Conservation (phyloP, 2,329 filamentous ascomycete genomes). For the Pyrenophora teres region DNA sequence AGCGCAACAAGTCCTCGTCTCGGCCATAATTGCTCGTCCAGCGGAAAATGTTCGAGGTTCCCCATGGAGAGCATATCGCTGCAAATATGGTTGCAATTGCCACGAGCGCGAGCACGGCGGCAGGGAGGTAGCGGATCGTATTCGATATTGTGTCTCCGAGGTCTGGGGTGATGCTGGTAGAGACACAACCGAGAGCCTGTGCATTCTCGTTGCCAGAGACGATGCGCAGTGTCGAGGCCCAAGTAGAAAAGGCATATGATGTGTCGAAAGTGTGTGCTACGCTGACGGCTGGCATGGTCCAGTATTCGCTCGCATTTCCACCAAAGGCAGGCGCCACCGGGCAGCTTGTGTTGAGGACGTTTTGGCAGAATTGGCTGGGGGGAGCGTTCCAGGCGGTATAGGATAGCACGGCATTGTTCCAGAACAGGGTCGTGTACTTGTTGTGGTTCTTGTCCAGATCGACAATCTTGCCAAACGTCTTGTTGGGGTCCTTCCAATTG, state of each 20-base stretch:
- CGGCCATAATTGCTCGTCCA: constrained; percentile 99
- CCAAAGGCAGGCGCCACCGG: constrained; percentile 77
- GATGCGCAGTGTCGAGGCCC: constrained; percentile 73
- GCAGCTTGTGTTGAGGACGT: constrained; percentile 60
- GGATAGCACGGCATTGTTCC: constrained; percentile 73
- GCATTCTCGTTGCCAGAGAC: constrained; percentile 71
- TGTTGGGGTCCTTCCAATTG: constrained; percentile 63
- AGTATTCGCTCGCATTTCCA: constrained; percentile 57
- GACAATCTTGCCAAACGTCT: constrained; percentile 77
- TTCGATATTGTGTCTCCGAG: constrained; percentile 71
- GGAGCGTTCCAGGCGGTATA: constrained; percentile 69
- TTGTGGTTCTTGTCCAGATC: constrained; percentile 62
- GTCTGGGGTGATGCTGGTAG: constrained; percentile 81
- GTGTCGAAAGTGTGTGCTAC: constrained; percentile 75
- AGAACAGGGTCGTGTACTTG: constrained; percentile 74
- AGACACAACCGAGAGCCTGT: constrained; percentile 76
- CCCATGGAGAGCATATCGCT: constrained; percentile 91
- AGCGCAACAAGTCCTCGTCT: constrained; percentile 85
- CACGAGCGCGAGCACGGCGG: constrained; percentile 77
- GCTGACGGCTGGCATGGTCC: constrained; percentile 71
- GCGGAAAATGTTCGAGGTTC: constrained; percentile 83
- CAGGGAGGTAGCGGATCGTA: constrained; percentile 75
- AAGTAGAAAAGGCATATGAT: constrained; percentile 84
- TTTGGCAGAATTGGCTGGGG: constrained; percentile 66
- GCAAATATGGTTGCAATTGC: constrained; percentile 83